Evolutionary conservation across 2,329 filamentous ascomycete genomes (phyloP), one percentile per base, ranked within the genome.

Genomic region (Daldinia sp.): DNA sequence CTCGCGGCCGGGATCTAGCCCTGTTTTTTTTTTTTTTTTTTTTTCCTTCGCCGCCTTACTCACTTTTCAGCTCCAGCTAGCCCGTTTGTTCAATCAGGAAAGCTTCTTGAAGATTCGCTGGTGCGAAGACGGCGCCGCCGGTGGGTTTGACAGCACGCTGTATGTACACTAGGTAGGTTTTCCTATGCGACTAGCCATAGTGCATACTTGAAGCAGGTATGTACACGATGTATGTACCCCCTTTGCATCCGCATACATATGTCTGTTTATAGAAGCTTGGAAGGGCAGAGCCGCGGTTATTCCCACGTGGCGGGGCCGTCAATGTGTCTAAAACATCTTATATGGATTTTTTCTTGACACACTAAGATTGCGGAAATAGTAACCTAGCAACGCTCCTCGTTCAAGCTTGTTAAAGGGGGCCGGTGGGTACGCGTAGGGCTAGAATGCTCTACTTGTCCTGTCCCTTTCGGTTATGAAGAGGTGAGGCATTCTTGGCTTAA

Each of bases 41-140:
- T n/a, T n/a, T n/a, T n/a, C n/a, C n/a, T n/a, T n/a, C 23, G 45
- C 27, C 60, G 60, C 60, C 60, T 63, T 55, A 63, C 60, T 55
- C 55, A 19, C n/a, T 51, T 63, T 63, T 63, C 60, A 63, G 60
- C 60, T 55, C 45, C 6, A 19, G 9, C 7, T 15, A 23, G 32
- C 25, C 21, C 30, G 32, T 11, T 48, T 25, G 58, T 21, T 39
- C 25, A 53, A 48, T n/a, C n/a, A 32, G 30, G 13, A 13, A n/a
- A 27, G 21, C 32, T 43, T 37, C 39, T 13, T 45, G 43, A 61
- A 51, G 47, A 25, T 41, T 62, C 25, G 9, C 21, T 23, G 15
- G 43, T n/a, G n/a, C n/a, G n/a, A n/a, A 61, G 52, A 62, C 48
- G 59, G 59, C n/a, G n/a, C n/a, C n/a, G n/a, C 59, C 59, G 59